Conservation (phyloP, 176 grass and related monocot species). For the Oryza meyeriana region DNA sequence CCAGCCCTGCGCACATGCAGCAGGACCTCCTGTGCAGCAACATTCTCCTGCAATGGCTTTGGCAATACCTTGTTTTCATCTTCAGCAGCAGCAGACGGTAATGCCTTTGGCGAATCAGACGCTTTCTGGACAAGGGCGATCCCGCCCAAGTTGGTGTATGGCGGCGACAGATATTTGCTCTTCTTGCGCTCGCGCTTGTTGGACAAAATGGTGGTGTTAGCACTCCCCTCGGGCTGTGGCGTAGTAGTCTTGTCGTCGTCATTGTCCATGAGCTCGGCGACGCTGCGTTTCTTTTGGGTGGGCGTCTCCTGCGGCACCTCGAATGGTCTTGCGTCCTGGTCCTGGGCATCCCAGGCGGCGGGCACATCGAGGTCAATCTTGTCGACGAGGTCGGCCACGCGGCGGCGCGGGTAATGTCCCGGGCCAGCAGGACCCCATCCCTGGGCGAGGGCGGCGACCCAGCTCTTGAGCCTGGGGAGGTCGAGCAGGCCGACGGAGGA, state of each 20-base stretch:
- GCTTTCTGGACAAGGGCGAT: neutral
- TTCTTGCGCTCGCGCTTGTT: slow-evolving; percentile 64
- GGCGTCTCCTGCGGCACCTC: neutral
- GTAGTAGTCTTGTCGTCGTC: neutral
- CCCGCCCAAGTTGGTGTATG: slow-evolving; percentile 43
- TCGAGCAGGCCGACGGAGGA: slow-evolving; percentile 30
- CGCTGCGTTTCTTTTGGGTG: neutral
- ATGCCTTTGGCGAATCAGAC: neutral
- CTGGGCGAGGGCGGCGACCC: slow-evolving; percentile 42
- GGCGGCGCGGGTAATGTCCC: slow-evolving; percentile 35
- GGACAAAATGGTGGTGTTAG: neutral
- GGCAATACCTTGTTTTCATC: neutral
- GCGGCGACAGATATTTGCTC: slow-evolving; percentile 86
- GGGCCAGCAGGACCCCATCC: slow-evolving; percentile 42
- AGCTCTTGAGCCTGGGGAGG: slow-evolving; percentile 47
- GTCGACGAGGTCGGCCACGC: slow-evolving; percentile 48
- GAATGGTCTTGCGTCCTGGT: neutral
- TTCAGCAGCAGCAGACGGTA: neutral
- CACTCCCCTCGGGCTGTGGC: neutral
- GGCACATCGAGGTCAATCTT: slow-evolving; percentile 77
- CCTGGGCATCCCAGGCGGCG: slow-evolving; percentile 7
- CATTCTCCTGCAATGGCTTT: neutral
- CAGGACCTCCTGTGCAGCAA: slow-evolving; percentile 23
- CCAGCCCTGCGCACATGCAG: slow-evolving; percentile 23
- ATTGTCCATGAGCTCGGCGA: neutral